phyloP scores from a whole-genome alignment of 805 yeast genomes.

The Priceomyces castillae region DNA sequence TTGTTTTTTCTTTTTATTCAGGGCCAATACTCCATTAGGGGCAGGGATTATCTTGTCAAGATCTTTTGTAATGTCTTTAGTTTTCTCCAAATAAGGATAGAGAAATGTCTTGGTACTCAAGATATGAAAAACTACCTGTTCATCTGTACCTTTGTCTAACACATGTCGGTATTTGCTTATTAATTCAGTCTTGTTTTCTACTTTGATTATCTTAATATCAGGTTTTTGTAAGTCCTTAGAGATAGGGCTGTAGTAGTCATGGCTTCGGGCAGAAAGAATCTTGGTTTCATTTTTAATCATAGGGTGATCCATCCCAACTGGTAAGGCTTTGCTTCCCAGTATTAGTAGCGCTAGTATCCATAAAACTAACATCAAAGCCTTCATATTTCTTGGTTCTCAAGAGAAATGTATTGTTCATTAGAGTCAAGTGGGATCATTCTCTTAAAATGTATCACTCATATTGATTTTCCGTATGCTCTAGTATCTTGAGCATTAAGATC shows the following conservation, averaged over 20 bases:
- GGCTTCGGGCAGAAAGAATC: neutral
- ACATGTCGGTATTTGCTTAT: constrained; percentile 1
- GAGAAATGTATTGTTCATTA: neutral
- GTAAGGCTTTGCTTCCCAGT: neutral
- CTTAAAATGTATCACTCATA: neutral
- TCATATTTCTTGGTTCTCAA: neutral
- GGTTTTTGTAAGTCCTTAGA: neutral
- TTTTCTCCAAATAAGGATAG: neutral
- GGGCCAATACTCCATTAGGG: neutral
- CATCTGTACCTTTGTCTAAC: neutral
- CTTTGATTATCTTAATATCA: constrained; percentile 1
- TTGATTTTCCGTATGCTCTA: neutral
- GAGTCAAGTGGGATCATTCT: neutral
- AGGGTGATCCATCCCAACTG: neutral
- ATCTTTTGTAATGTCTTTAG: neutral
- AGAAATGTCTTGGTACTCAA: constrained; percentile 4
- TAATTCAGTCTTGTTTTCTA: constrained; percentile 4
- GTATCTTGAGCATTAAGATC: neutral
- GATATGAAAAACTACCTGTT: constrained; percentile 3
- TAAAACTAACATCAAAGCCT: neutral
- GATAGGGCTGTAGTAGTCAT: neutral
- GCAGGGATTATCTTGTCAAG: neutral
- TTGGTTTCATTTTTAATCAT: neutral
- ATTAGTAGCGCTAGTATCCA: neutral
- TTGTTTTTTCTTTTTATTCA: neutral